phyloP scores from a whole-genome alignment of 1,284 basidiomycete genomes.

The Porogramme epimiltina region DNA sequence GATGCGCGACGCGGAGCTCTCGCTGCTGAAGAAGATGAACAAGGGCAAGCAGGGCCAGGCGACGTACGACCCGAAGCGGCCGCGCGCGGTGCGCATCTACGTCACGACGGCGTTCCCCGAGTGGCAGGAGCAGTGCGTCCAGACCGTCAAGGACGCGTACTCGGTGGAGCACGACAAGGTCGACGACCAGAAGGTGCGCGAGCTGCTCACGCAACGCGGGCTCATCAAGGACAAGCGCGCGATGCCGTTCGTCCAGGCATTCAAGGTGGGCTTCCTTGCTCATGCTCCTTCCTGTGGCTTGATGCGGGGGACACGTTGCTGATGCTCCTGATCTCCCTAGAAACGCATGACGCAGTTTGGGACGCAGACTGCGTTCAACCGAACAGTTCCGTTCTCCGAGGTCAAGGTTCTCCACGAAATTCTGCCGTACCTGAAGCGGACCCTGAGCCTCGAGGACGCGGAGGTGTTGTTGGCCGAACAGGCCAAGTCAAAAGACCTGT shows the following conservation, averaged over 20 bases:
- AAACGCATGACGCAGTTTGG: slow-evolving; percentile 86
- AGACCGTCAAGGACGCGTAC: slow-evolving; percentile 75
- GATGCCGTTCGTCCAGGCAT: slow-evolving; percentile 93
- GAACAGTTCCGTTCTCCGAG: slow-evolving; percentile 90
- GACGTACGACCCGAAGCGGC: slow-evolving; percentile 79
- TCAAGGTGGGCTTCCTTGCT: slow-evolving; percentile 69
- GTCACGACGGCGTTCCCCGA: slow-evolving; percentile 91
- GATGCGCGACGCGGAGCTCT: slow-evolving; percentile 88
- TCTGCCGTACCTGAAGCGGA: slow-evolving; percentile 83
- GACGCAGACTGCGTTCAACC: slow-evolving; percentile 81
- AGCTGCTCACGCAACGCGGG: slow-evolving; percentile 71
- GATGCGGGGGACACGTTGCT: not conserved
- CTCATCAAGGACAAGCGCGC: slow-evolving; percentile 94
- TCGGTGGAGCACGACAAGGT: slow-evolving; percentile 62
- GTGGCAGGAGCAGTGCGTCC: slow-evolving; percentile 90
- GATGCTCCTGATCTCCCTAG: too few species aligned
- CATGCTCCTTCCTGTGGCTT: not conserved
- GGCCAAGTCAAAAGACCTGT: slow-evolving; percentile 48
- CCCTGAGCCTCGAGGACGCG: slow-evolving; percentile 75
- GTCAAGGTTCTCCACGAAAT: slow-evolving; percentile 74
- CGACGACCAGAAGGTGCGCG: slow-evolving; percentile 83
- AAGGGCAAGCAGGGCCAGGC: slow-evolving; percentile 61
- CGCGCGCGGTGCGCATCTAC: slow-evolving; percentile 87
- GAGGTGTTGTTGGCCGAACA: slow-evolving; percentile 76
- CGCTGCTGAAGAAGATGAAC: slow-evolving; percentile 74